These are phyloP conservation scores for Quercus tomentella DNA, from an alignment of 331 rosid species.

Conservation along the genomic window DNA sequence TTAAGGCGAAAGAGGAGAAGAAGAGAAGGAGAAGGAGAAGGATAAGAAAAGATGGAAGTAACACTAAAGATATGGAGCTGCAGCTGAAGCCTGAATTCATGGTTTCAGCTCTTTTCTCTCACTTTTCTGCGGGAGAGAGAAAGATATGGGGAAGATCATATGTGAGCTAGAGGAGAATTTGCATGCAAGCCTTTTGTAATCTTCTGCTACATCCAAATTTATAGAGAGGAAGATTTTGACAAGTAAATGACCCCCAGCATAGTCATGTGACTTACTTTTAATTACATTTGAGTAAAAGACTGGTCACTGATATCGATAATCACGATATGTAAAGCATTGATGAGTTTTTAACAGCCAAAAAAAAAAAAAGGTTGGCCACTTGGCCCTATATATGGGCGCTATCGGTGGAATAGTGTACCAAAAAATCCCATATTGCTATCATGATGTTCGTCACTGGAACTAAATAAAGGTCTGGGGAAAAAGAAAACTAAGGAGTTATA, in stretches of 20 bases:
- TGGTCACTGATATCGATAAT: not conserved
- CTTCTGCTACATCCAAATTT: not conserved
- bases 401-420: no score
- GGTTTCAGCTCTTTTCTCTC: not conserved
- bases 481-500: no score
- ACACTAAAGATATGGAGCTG: not conserved
- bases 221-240: not conserved
- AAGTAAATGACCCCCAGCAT: not conserved
- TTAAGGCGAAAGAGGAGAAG: not conserved
- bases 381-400: no score
- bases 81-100: not conserved
- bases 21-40: not conserved
- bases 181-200: not conserved
- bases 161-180: not conserved
- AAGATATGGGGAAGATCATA: not conserved
- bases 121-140: not conserved
- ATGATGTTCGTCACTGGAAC: no score
- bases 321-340: not conserved
- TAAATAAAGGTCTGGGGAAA: no score
- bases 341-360: not conserved
- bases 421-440: no score
- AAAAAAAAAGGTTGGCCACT: no score
- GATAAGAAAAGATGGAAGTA: not conserved
- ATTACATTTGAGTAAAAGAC: not conserved
- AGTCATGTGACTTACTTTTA: not conserved